A percentile compares a stretch with the other conserved stretches of the same genome.
These are phyloP conservation scores for Fusarium foetens DNA, from an alignment of 2,329 filamentous ascomycete genomes.

Conservation along the genomic window DNA sequence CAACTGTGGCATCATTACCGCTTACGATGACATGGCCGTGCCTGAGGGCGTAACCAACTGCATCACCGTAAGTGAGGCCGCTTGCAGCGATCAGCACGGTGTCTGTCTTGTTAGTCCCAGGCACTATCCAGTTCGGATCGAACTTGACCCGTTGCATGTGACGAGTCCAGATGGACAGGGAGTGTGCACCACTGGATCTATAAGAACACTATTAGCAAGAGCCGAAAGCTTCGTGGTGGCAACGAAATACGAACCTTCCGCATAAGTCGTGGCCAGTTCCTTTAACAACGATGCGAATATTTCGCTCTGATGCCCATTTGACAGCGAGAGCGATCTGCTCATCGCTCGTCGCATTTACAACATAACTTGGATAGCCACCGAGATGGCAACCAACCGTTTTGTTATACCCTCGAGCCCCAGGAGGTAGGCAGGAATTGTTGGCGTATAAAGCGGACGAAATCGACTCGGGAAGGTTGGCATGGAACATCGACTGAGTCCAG, in stretches of 20 bases:
- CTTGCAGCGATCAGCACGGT: not conserved
- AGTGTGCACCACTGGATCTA: not conserved
- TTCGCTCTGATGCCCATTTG: not conserved
- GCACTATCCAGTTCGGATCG: not conserved
- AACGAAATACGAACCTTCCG: not conserved
- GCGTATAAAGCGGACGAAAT: not conserved
- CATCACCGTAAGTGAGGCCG: not conserved
- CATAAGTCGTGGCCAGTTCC: not conserved
- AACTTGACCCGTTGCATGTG: not conserved
- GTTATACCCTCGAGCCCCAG: not conserved
- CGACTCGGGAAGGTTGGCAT: not conserved
- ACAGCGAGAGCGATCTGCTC: not conserved
- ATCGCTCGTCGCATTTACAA: not conserved
- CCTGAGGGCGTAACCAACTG: not conserved
- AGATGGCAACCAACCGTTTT: not conserved
- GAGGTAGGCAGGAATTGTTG: not conserved
- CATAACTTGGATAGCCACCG: not conserved
- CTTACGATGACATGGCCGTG: not conserved
- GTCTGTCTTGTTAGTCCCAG: not conserved
- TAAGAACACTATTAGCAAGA: not conserved
- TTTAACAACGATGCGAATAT: not conserved
- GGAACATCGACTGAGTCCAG: not conserved
- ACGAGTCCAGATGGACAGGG: not conserved
- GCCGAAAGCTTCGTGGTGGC: rapidly evolving
- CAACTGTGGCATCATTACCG: not conserved